Evolutionary conservation across 2,329 filamentous ascomycete species (phyloP), one percentile per base, ranked within the genome.

Genomic region (Verticillium tricorpus): DNA sequence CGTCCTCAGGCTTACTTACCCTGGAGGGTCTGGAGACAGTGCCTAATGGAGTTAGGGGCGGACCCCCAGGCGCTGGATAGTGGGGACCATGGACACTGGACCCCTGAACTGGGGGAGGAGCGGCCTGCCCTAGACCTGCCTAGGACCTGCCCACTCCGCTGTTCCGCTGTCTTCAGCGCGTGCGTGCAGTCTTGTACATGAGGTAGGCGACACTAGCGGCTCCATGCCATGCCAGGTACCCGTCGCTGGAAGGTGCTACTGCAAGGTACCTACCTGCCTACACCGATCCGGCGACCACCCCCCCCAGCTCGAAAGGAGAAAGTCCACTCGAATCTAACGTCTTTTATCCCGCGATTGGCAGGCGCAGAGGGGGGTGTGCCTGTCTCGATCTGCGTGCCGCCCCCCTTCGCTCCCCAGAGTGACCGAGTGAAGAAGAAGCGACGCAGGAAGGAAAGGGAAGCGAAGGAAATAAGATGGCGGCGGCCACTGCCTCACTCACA

Each of bases 51-150:
- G 37, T 28, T 58, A 58, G 57, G 15, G 14, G 57, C 35, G 57
- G 37, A 58, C 57, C 57, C 40, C 25, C 19, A 50, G 40, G 40
- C 19, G 12, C 40, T 50, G 40, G 40, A 25, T 19, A 28, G 28
- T 28, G 28, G 28, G 28, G 3, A 28, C 28, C 28, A 5, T 28
- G 28, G 28, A 28, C 28, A 28, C 28, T 6, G 28, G 28, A 28
- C 28, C 28, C 40, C 57, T 58, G 57, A 22, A 58, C 57, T 58
- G 57, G 57, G 57, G 57, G 40, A 50, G 40, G 40, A 50, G 40
- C 40, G 11, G 28, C 40, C 17, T 22, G 19, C 40, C 40, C 40
- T 50, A n/a, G 40, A 35, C 5, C 34, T 35, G 34, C 34, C 34
- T 14, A 28, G 25, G 25, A 50, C 40, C n/a, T 50, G 40, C n/a